These are phyloP conservation scores for Penicillium cinerascens DNA, from an alignment of 495 filamentous ascomycete genomes.

Conservation along the genomic window DNA sequence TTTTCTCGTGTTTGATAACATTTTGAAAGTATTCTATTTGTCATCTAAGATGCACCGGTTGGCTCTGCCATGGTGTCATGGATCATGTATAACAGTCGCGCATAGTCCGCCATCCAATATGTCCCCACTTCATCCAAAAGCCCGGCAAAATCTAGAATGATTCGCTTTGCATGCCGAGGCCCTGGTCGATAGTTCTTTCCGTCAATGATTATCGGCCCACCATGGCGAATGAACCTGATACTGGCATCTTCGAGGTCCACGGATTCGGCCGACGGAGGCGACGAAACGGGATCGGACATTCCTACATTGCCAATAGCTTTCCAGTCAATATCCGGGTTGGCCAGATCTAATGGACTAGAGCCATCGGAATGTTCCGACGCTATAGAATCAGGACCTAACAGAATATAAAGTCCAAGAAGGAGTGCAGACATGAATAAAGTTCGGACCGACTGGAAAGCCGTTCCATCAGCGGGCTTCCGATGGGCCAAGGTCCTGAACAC, in stretches of 20 bases:
- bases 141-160: constrained; percentile 11
- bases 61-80: constrained; percentile 5
- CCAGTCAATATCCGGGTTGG: constrained; percentile 5
- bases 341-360: background rate
- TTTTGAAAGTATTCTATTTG: no score
- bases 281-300: background rate
- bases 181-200: constrained; percentile 6
- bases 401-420: constrained; percentile 5
- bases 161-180: constrained; percentile 5
- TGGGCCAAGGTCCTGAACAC: constrained; percentile 5
- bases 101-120: constrained; percentile 12
- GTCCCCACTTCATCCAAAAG: constrained; percentile 12
- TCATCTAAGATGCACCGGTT: background rate
- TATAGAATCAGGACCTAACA: background rate
- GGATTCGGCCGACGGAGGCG: background rate
- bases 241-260: background rate
- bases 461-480: constrained; percentile 14
- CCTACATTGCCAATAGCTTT: constrained; percentile 1
- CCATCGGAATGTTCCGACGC: background rate
- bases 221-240: constrained; percentile 2
- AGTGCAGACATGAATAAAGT: constrained; percentile 10
- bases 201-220: constrained; percentile 6
- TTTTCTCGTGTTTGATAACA: background rate
- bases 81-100: constrained; percentile 9
- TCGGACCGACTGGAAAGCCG: constrained; percentile 12